Evolutionary conservation across 805 yeast genomes (phyloP), one percentile per base, ranked within the genome.

Genomic region (Saccharomycopsis sp.): DNA sequence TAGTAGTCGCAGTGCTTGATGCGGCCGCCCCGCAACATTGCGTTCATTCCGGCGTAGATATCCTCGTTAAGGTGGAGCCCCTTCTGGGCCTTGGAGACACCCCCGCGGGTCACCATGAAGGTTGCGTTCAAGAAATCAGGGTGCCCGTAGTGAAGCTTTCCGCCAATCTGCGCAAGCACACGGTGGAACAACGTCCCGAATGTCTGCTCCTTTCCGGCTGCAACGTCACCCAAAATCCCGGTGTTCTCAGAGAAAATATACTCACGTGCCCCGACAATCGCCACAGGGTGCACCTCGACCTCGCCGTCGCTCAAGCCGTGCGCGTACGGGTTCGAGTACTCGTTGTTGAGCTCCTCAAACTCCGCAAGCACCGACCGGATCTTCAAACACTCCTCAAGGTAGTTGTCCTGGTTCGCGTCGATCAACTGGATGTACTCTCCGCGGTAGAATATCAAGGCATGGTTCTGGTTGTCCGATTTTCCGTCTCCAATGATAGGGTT

Each of bases 401-500:
- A 92, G 69, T 92, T 92, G 69, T 92, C 98, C 73, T 92, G 98
- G 65, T 92, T 92, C 1, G 98, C 97, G 76, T 92, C 98, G 59
- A 92, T 84, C 2, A 91, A 91, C 73, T 92, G 97, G 63, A 92
- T 85, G 68, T 91, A 91, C 67, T 92, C 98, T 21, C 98, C 98
- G 57, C 98, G 81, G 69, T 87, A 85, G 71, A 88, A 92, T 14
- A 91, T 84, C 46, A 92, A 69, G 1, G 96, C 83, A 68, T 88
- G 88, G 67, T 92, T 92, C 72, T 92, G 98, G 69, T 92, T 92
- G 69, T 92, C 98, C 15, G 97, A 85, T 69, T 92, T 92, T 40
- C 98, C 98, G 71, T 92, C 98, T 24, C 98, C 98, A 51, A 91
- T 74, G 55, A 92, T 92, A 12, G 98, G 98, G 71, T 92, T 87